Evolutionary conservation across 306 rosid genomes (phyloP).

Genomic region (Castanospermum australe): DNA sequence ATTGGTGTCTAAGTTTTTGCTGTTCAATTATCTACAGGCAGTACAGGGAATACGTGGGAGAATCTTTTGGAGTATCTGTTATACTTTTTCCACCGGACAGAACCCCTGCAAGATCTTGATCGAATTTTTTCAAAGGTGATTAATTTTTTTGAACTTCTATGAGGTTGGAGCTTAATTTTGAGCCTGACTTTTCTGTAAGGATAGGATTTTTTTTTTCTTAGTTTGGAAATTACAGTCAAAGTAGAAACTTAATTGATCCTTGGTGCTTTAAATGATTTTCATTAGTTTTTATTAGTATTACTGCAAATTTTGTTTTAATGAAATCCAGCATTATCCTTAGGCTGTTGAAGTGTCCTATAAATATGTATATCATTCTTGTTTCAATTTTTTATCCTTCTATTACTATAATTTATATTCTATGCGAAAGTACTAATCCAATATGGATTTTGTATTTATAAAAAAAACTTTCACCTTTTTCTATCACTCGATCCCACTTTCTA

Average conservation of each 20-base stretch:
- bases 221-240: not conserved
- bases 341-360: not conserved
- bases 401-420: not conserved
- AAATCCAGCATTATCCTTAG: not conserved
- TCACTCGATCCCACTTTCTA: not conserved
- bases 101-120: constrained; percentile 94
- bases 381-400: not conserved
- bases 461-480: not conserved
- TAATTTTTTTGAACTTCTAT: not conserved
- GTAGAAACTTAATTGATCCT: not conserved
- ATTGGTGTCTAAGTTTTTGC: constrained; percentile 9
- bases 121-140: constrained; percentile 82
- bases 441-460: not conserved
- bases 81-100: constrained; percentile 86
- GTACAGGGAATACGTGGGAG: constrained; percentile 73
- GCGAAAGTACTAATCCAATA: not conserved
- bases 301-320: not conserved
- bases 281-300: not conserved
- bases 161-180: constrained; percentile 4
- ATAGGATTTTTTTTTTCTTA: not conserved
- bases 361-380: not conserved
- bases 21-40: constrained; percentile 54
- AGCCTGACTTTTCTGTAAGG: not conserved
- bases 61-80: constrained; percentile 73
- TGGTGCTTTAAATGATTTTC: not conserved